Percentiles rank a stretch among this genome's conserved stretches.
phyloP scores from a whole-genome alignment of 495 filamentous ascomycete genomes.

The Polyplosphaeria fusca region DNA sequence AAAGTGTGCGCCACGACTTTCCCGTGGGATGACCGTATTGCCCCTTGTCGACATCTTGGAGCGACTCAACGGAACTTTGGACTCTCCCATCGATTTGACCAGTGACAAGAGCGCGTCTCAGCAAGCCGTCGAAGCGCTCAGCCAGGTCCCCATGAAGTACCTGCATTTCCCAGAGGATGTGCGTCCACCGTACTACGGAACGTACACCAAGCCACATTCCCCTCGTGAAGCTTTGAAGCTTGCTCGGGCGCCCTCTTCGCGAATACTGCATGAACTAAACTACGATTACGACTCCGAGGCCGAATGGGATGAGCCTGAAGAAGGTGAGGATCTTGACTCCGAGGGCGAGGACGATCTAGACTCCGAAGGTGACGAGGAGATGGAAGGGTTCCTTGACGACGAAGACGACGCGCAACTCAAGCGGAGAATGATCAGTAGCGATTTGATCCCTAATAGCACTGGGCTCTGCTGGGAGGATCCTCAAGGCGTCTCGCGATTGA shows the following conservation, averaged over 20 bases:
- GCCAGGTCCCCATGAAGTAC: conserved; percentile 67
- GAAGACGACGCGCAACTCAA: conserved; percentile 44
- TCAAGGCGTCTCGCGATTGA: conserved; percentile 42
- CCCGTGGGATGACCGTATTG: conserved; percentile 50
- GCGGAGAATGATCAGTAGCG: conserved; percentile 54
- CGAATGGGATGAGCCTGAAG: conserved; percentile 84
- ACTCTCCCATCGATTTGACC: conserved; percentile 49
- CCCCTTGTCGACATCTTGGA: conserved; percentile 68
- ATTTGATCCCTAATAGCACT: conserved; percentile 70
- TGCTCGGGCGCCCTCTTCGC: conserved; percentile 66
- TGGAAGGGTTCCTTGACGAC: conserved; percentile 76
- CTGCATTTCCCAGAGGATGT: conserved; percentile 84
- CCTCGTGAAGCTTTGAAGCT: conserved; percentile 52
- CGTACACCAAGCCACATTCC: conserved; percentile 61
- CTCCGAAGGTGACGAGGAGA: conserved; percentile 59
- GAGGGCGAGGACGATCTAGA: conserved; percentile 79
- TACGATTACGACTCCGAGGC: conserved; percentile 98
- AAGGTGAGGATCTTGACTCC: conserved; percentile 71
- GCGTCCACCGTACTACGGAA: conserved; percentile 85
- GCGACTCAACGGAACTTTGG: conserved; percentile 34
- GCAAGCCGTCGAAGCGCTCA: conserved; percentile 54
- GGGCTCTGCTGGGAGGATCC: conserved; percentile 79
- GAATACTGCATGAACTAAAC: conserved; percentile 62
- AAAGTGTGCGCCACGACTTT: conserved; percentile 34
- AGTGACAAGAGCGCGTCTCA: conserved; percentile 32